Evolutionary conservation across 345 rosid species (phyloP).

Genomic region (Sapria himalayana): DNA sequence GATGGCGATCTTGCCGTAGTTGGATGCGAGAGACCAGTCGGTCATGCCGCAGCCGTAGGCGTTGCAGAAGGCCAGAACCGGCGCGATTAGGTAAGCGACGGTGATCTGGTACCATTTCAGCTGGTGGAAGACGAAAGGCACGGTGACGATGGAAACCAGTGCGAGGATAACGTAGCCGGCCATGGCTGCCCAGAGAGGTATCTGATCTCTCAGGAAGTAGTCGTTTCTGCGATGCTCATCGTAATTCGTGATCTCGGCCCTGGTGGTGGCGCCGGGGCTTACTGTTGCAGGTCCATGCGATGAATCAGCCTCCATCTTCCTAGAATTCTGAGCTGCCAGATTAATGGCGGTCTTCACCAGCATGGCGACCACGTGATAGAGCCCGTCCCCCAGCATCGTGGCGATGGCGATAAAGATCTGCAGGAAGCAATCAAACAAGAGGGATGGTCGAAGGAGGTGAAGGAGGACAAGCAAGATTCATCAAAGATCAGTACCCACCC

Average conservation of each 20-base stretch:
- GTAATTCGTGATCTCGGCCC: constrained; percentile 2
- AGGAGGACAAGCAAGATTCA: constrained; percentile 1
- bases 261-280: not conserved
- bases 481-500: constrained; percentile 12
- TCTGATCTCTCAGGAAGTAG: constrained; percentile 53
- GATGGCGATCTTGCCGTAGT: constrained; percentile 67
- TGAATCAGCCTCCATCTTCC: constrained; percentile 2
- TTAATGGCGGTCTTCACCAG: constrained; percentile 23
- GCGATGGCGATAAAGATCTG: constrained; percentile 71
- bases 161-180: constrained; percentile 40
- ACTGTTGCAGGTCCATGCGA: too few species aligned
- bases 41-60: constrained; percentile 81
- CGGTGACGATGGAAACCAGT: constrained; percentile 19
- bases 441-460: not conserved
- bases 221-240: constrained; percentile 31
- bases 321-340: constrained; percentile 9
- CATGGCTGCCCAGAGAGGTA: constrained; percentile 38
- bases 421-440: not conserved
- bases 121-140: constrained; percentile 56
- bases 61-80: constrained; percentile 68
- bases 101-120: constrained; percentile 57
- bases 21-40: constrained; percentile 81
- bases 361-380: constrained; percentile 43
- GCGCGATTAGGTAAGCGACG: constrained; percentile 48
- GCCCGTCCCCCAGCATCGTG: constrained; percentile 79